Percentiles rank a stretch among this genome's conserved stretches.
Conservation (phyloP, 1,139 yeast species). For the Zhuliangozyma parablackwelliae region DNA sequence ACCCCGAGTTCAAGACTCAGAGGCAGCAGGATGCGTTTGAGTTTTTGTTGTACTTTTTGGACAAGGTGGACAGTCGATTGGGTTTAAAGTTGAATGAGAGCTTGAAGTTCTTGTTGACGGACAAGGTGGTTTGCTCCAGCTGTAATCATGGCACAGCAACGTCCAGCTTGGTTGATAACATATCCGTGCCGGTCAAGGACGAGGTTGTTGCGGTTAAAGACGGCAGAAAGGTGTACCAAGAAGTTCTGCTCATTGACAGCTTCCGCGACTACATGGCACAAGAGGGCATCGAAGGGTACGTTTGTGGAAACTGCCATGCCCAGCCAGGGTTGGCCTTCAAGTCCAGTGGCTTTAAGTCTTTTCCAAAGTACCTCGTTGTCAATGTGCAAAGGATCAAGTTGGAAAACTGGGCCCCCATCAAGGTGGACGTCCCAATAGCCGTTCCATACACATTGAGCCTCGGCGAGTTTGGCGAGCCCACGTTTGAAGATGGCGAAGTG, state of each 20-base stretch:
- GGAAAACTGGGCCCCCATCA: conserved; percentile 87
- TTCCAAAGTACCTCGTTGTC: conserved; percentile 66
- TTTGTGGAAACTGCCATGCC: conserved; percentile 58
- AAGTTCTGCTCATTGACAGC: conserved; percentile 50
- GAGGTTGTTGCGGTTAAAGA: conserved; percentile 34
- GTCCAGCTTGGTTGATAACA: conserved; percentile 58
- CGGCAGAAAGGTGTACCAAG: conserved; percentile 43
- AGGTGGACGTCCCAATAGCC: conserved; percentile 67
- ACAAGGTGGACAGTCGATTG: conserved; percentile 55
- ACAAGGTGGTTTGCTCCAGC: conserved; percentile 56
- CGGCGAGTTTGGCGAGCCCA: conserved; percentile 24
- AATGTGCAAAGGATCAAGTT: conserved; percentile 78
- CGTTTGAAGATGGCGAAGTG: conserved; percentile 36
- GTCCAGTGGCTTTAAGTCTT: conserved; percentile 50
- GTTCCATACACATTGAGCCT: conserved; percentile 49
- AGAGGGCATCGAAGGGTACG: conserved; percentile 60
- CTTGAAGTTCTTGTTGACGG: conserved; percentile 63
- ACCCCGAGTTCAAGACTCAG: conserved; percentile 79
- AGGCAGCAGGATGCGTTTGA: conserved; percentile 96
- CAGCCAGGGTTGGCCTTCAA: conserved; percentile 42
- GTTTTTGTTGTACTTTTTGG: conserved; percentile 66
- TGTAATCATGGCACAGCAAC: conserved; percentile 62
- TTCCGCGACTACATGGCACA: conserved; percentile 41
- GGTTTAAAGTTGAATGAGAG: conserved; percentile 41
- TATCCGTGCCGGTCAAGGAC: conserved; percentile 58